Evolutionary conservation across 257 asterid species (phyloP), one percentile per base, ranked within the genome.

Genomic region (Gardenia jasminoides): DNA sequence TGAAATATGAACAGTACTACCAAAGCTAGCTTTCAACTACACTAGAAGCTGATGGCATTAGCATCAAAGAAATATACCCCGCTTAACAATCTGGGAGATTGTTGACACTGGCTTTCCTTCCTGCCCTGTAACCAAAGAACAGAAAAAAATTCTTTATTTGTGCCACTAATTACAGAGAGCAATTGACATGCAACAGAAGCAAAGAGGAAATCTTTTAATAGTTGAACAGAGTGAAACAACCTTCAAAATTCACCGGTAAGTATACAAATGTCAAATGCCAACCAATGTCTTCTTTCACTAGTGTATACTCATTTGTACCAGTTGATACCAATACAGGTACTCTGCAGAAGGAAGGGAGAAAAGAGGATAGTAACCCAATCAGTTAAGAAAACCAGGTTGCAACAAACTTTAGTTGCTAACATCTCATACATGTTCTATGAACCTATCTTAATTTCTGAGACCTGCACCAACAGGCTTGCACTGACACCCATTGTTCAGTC

Each of bases 161-260:
- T 70, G 76, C 65, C 39, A 70, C 20, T 70, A 76, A 66, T 48
- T 47, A 50, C 54, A 64, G 62, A 50, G 33, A 74, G 67, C 54
- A 82, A 75, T 67, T 39, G 77, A 56, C 44, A 71, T 54, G 50
- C 79, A 43, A 46, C 48, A 76, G 28, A 72, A 75, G 78, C 79
- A 84, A 72, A 69, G 58, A 67, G 22, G 26, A 72, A 69, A 62
- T 66, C 39, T 22, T 68, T 47, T 50, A 76, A 72, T 52, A 65
- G 75, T 58, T 58, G 79, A 69, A 59, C 41, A 67, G 74, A 77
- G 79, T 67, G 70, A 84, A 58, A 91, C 67, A 59, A 88, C 99
- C 99, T 89, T 96, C 97, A 85, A 93, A 93, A 84, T 96, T 96
- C 76, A 90, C 95, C 33, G 99, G 98, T 74, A 85, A 74, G 74